phyloP scores from a whole-genome alignment of 1,284 basidiomycete genomes.

The Trametes polyzona region DNA sequence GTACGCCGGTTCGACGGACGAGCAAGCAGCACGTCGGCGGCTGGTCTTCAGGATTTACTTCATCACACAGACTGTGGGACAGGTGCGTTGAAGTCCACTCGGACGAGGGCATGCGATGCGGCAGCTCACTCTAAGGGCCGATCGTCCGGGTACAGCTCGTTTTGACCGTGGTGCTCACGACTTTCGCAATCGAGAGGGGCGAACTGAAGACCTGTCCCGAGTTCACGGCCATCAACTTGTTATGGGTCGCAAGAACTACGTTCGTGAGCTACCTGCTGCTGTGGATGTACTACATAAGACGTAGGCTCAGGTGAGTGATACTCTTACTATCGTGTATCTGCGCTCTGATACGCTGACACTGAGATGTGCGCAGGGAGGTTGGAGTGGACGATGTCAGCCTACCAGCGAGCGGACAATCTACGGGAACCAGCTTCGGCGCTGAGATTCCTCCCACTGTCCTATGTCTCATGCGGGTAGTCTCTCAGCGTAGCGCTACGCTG shows the following conservation, averaged over 20 bases:
- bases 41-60: not conserved
- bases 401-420: too few relatives aligned
- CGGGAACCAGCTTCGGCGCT: too few relatives aligned
- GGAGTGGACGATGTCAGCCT: too few relatives aligned
- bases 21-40: not conserved
- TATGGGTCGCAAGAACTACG: not conserved
- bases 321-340: not conserved
- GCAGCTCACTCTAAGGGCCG: not conserved
- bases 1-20: not conserved
- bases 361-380: too few relatives aligned
- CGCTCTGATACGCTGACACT: not conserved
- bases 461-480: too few relatives aligned
- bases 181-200: not conserved
- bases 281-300: not conserved
- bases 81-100: not conserved
- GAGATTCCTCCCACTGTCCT: too few relatives aligned
- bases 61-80: not conserved
- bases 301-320: not conserved
- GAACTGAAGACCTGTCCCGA: not conserved
- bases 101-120: not conserved
- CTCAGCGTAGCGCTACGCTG: too few relatives aligned
- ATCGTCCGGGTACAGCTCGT: not conserved
- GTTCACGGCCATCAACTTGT: not conserved
- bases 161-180: not conserved
- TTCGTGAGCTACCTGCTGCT: not conserved